Conservation (phyloP, 331 rosid genomes). For the Saraca asoca region DNA sequence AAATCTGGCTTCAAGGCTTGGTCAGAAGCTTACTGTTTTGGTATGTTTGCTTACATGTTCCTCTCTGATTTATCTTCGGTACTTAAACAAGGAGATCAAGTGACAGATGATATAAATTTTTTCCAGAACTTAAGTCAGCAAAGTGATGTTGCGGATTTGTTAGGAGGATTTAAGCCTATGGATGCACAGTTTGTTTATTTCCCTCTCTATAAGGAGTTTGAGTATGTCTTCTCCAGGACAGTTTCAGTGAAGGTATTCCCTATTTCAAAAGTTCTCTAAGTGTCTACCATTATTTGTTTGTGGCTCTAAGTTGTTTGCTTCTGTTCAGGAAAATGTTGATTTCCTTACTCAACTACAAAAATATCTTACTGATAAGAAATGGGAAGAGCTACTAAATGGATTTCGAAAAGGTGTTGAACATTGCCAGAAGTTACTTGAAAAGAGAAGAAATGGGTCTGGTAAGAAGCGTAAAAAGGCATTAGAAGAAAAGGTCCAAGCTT, state of each 20-base stretch:
- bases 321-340: conserved; percentile 49
- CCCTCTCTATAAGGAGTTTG: conserved; percentile 66
- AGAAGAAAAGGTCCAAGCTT: conserved; percentile 53
- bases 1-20: conserved; percentile 81
- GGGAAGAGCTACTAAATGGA: conserved; percentile 56
- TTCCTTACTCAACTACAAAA: conserved; percentile 40
- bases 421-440: conserved; percentile 41
- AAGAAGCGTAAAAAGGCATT: conserved; percentile 67
- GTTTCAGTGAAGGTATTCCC: conserved; percentile 54
- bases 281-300: conserved; percentile 17
- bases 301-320: conserved; percentile 33
- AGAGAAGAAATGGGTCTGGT: conserved; percentile 38
- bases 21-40: conserved; percentile 86
- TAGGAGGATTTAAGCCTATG: conserved; percentile 91
- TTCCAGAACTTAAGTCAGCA: conserved; percentile 94
- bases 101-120: conserved; percentile 13
- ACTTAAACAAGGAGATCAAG: conserved; percentile 4
- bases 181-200: conserved; percentile 56
- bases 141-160: conserved; percentile 85
- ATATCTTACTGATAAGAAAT: conserved; percentile 47
- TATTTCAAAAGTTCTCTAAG: conserved; percentile 12
- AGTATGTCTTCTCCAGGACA: conserved; percentile 53
- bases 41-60: conserved; percentile 45
- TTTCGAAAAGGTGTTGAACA: conserved; percentile 46
- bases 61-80: not conserved